Base-by-base conservation (phyloP, 1,284 basidiomycete genomes). In the Cryptococcus deneoformans region DNA sequence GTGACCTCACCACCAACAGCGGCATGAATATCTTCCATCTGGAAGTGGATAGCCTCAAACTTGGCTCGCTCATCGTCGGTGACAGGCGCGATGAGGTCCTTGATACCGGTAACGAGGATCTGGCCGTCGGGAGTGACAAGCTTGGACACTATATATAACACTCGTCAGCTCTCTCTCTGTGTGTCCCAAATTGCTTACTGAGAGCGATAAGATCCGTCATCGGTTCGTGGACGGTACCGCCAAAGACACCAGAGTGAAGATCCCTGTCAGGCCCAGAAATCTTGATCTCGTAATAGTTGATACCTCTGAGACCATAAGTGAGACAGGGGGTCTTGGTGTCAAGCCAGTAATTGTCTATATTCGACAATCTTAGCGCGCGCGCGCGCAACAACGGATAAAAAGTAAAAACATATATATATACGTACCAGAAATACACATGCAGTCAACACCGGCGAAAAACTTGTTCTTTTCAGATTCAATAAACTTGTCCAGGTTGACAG, bases 381-480 rank as follows among this genome's bases (percentile, higher is more conserved):
- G 4, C 29, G 45, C 10, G 29, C 29, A 29, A 62, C 57, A 62
- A 60, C 59, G 42, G 20, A 24, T 42, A 5, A 36, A 16, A 5
- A 10, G n/a, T n/a, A n/a, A 9, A 44, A 12, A n/a, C 34, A 40
- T 42, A 16, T 6, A 45, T 34, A 36, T 36, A 40, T 46, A 38
- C 79, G 87, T 72, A 91, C 89, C 79, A 46, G 80, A 81, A 68
- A 99, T 98, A 81, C 95, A 99, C 62, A 96, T 89, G 65, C 89
- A 92, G 71, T 99, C 95, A 39, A 94, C 88, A 24, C 89, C 92
- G 50, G 87, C 83, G 77, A 99, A 96, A 84, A 88, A 97, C 37
- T 84, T 83, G 71, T 86, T 82, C 58, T 87, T 87, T 80, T 98
- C 92, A 51, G 81, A 82, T 62, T 84, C 80, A 66, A 99, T 93